phyloP scores from a whole-genome alignment of 2,329 filamentous ascomycete species.

The Arthrobotrys pseudoclavata region DNA sequence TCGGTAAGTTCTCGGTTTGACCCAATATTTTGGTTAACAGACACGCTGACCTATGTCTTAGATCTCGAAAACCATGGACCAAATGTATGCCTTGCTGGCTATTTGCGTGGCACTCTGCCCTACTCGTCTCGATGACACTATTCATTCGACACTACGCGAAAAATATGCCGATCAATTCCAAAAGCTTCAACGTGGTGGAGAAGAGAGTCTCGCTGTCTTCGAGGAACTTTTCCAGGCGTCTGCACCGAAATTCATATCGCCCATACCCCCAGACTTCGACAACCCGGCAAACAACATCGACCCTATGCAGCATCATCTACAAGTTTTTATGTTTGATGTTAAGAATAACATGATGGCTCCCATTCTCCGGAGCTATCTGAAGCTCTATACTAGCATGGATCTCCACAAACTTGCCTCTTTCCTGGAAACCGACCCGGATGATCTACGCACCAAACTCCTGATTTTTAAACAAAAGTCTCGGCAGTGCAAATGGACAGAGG shows the following conservation, averaged over 20 bases:
- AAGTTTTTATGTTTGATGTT: slow-evolving; percentile 99
- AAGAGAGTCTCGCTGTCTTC: slow-evolving; percentile 94
- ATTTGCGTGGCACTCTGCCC: slow-evolving; percentile 99
- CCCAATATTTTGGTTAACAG: background rate
- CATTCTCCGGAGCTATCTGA: slow-evolving; percentile 97
- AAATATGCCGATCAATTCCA: slow-evolving; percentile 99
- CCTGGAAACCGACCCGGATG: slow-evolving; percentile 96
- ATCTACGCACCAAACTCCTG: slow-evolving; percentile 90
- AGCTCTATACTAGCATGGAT: slow-evolving; percentile 99
- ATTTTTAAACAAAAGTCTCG: slow-evolving; percentile 99
- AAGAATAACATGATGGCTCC: slow-evolving; percentile 96
- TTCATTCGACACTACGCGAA: slow-evolving; percentile 96
- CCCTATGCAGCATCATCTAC: slow-evolving; percentile 95
- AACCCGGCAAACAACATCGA: slow-evolving; percentile 96
- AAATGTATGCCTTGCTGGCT: slow-evolving; percentile 99
- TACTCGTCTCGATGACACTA: slow-evolving; percentile 96
- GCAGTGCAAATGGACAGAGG: slow-evolving; percentile 93
- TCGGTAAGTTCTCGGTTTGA: slow-evolving; percentile 67
- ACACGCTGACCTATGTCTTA: slow-evolving; percentile 21
- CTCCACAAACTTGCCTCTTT: slow-evolving; percentile 97
- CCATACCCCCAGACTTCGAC: slow-evolving; percentile 96
- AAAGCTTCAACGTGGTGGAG: slow-evolving; percentile 94
- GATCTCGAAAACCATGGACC: slow-evolving; percentile 99
- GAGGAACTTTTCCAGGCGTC: slow-evolving; percentile 97
- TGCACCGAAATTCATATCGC: slow-evolving; percentile 99